Evolutionary conservation across 208 protist genomes (phyloP), one percentile per base, ranked within the genome.

Genomic region (Leptomonas pyrrhocoris): DNA sequence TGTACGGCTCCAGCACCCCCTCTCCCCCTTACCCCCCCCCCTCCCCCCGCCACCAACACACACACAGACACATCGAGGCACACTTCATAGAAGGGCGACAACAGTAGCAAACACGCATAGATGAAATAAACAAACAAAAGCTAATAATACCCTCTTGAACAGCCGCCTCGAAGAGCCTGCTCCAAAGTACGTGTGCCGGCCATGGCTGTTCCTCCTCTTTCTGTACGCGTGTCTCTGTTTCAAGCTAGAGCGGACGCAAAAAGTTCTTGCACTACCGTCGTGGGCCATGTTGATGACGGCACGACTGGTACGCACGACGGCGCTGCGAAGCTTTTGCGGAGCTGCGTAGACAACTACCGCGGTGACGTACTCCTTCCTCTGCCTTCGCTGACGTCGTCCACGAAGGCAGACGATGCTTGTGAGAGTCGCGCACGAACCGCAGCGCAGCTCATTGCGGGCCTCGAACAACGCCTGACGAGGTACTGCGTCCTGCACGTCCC

Each of bases 401-500:
- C 43, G 25, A 12, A 2, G 5, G 55, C 34, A 30, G 16, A 43
- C 27, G 55, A 45, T 38, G 34, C 9, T 38, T 12, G 9, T 38
- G 34, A 12, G 11, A 25, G n/a, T 8, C 5, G 5, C 21, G 43
- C 2, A 25, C 25, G 19, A 34, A 3, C 25, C 25, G 38, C 30
- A n/a, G 72, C 28, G 23, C 58, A 84, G 8, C 72, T 87, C 12
- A 55, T 73, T 2, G 34, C 12, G 0, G 74, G 62, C 0, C 21
- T 93, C 23, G 79, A 85, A 48, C 50, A 68, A 23, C 74, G 87
- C 5, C 68, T 93, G 0, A 86, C 80, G 21, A 30, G 58, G 48
- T 86, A 86, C 55, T 83, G 64, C 43, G 61, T 88, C 13, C 19
- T 86, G 19, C 81, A 91, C 50, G 53, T 65, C n/a, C 75, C 70